These are phyloP conservation scores for Neospermospora avenae DNA, from an alignment of 2,329 filamentous ascomycete species.

Conservation along the genomic window DNA sequence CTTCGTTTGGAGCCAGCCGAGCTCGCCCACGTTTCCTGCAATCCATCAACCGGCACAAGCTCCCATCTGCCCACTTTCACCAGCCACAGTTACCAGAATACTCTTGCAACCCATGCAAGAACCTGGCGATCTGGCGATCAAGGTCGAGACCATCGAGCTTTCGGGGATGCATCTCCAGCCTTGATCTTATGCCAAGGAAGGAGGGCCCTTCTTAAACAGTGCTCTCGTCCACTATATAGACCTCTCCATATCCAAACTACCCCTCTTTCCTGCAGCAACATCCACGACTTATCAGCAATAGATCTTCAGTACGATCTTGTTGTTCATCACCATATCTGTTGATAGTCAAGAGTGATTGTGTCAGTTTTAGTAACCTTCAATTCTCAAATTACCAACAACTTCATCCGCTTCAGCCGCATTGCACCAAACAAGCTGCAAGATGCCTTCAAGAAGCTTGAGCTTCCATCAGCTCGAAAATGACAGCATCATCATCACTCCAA, in stretches of 20 bases:
- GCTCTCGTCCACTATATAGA: not conserved
- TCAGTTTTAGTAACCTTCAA: not conserved
- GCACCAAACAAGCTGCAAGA: not conserved
- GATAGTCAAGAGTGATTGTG: not conserved
- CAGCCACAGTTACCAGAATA: not conserved
- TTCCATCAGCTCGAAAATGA: not conserved
- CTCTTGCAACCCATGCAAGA: not conserved
- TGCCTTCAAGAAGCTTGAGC: constrained; percentile 12
- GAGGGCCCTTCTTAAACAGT: not conserved
- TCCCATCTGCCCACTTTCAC: constrained; percentile 1
- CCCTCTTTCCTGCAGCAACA: not conserved
- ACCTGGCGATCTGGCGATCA: not conserved
- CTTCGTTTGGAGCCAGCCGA: too few relatives aligned
- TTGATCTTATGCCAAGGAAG: not conserved
- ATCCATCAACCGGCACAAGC: not conserved
- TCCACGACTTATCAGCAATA: not conserved
- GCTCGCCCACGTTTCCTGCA: too few relatives aligned
- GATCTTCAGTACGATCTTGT: not conserved
- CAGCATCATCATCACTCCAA: constrained; percentile 7
- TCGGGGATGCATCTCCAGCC: not conserved
- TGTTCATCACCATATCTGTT: not conserved
- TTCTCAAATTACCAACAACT: not conserved
- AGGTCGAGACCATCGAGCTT: not conserved
- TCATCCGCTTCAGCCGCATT: not conserved
- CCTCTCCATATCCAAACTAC: not conserved